Base-by-base conservation (phyloP, 2,329 filamentous ascomycete species). In the Zasmidium cellare region DNA sequence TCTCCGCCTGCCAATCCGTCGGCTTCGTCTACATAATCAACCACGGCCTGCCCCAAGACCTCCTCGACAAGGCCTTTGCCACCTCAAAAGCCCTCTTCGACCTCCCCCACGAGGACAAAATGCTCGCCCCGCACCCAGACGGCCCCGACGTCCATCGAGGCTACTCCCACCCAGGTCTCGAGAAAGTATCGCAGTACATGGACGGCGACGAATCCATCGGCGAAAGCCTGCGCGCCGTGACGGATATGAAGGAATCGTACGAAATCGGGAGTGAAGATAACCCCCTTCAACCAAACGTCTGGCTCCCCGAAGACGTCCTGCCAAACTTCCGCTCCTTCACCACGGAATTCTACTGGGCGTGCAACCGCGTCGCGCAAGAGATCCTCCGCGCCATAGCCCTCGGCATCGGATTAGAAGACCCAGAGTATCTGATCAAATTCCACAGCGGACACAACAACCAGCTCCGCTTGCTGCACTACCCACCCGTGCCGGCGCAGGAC, bases 261-360 rank as follows among this genome's bases (percentile, higher is more conserved):
- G 79, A 82, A 50, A 75, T 80, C 16, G 80, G 80, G 9, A 76
- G 75, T 51, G 72, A 77, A 38, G 55, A 73, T 7, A 77, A 81
- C 56, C 64, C 68, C 3, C 69, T 75, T 1, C 74, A 77, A 55
- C 72, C 74, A 23, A 82, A 82, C 59, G 75, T 79, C 35, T 82
- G 79, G 79, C 67, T 80, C 0, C 77, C 78, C 0, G 76, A 80
- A 3, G 66, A 73, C 3, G 71, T 73, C 1, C 71, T 82, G 1
- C 78, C 79, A 0, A 74, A 74, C 2, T 82, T 81, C 61, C 72
- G 73, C 16, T 35, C 59, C 5, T 73, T 73, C 11, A 60, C 53
- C 9, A 59, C 60, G 12, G 47, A 58, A 61, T 72, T 75, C 61
- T 76, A 75, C 59, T 69, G 67, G 56, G 55, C 63, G 6, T 71